Conservation (phyloP, 805 yeast genomes). For the Sungouiozyma ichnusensis region DNA sequence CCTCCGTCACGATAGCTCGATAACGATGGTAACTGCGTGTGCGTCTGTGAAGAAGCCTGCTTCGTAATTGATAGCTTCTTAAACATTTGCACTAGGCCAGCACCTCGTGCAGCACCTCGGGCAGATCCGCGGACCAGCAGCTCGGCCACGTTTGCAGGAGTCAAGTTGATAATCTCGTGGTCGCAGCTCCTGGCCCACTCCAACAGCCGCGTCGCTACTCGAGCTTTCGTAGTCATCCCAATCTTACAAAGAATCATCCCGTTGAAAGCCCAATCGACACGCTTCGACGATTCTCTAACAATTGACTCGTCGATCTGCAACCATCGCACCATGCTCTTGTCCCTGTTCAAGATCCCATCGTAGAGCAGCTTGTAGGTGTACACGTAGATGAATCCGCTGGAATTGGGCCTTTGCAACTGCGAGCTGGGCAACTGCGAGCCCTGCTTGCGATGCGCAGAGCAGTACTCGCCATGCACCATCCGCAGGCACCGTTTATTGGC, state of each 20-base stretch:
- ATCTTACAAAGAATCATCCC: slow-evolving; percentile 21
- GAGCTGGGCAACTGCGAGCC: no score
- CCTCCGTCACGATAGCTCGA: slow-evolving; percentile 19
- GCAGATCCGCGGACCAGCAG: slow-evolving; percentile 1
- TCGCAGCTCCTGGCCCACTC: slow-evolving; percentile 24
- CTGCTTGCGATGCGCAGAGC: no score
- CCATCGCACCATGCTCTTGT: slow-evolving; percentile 8
- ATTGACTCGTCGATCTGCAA: slow-evolving; percentile 16
- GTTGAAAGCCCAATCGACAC: slow-evolving; percentile 12
- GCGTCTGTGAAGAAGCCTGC: background rate
- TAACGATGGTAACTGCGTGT: background rate
- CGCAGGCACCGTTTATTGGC: slow-evolving; percentile 15
- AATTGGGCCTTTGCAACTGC: slow-evolving; percentile 2
- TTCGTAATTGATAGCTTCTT: background rate
- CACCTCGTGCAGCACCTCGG: background rate
- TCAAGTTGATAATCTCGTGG: slow-evolving; percentile 18
- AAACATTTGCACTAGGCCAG: background rate
- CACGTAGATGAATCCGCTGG: slow-evolving; percentile 19
- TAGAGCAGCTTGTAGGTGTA: slow-evolving; percentile 19
- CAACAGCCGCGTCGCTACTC: slow-evolving; percentile 17
- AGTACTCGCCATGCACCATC: slow-evolving; percentile 3
- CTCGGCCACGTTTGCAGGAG: slow-evolving; percentile 14
- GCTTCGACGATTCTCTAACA: slow-evolving; percentile 1
- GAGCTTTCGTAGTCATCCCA: slow-evolving; percentile 23
- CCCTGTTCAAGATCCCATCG: slow-evolving; percentile 7